Evolutionary conservation across 176 grass and related monocot species (phyloP).

Genomic region (maize (Zea mays)): DNA sequence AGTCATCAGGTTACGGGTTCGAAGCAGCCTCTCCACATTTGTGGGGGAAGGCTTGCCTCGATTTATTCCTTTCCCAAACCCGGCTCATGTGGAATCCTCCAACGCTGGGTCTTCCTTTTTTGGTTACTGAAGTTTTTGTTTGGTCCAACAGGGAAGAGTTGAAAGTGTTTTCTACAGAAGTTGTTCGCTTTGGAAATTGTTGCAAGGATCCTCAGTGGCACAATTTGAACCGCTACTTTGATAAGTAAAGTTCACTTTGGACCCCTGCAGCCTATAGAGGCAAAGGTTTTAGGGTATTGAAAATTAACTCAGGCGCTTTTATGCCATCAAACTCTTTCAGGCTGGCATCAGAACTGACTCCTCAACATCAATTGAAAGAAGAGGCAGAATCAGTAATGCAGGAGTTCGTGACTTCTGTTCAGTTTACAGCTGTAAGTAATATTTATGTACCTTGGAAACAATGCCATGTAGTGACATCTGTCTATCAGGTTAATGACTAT

Average conservation of each 20-base stretch:
- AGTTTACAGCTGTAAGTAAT: slow-evolving; percentile 86
- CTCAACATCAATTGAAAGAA: slow-evolving; percentile 73
- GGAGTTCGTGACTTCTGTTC: slow-evolving; percentile 75
- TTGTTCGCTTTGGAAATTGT: slow-evolving; percentile 94
- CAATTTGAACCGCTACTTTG: slow-evolving; percentile 92
- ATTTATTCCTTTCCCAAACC: too few species aligned
- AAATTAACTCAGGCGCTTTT: slow-evolving; percentile 29
- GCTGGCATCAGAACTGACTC: slow-evolving; percentile 72
- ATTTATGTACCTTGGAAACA: slow-evolving; percentile 26
- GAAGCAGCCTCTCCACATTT: too few species aligned
- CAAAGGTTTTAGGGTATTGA: slow-evolving; percentile 16
- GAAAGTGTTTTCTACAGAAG: slow-evolving; percentile 88
- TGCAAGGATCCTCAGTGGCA: slow-evolving; percentile 99
- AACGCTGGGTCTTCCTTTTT: too few species aligned
- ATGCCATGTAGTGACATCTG: background rate
- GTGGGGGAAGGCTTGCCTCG: too few species aligned
- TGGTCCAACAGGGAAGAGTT: slow-evolving; percentile 78
- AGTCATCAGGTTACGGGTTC: too few species aligned
- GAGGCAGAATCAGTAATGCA: slow-evolving; percentile 80
- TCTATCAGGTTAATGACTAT: slow-evolving; percentile 36
- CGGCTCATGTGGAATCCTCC: too few species aligned
- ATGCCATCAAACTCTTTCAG: slow-evolving; percentile 44
- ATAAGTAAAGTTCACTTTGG: slow-evolving; percentile 65
- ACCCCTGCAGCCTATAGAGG: slow-evolving; percentile 5
- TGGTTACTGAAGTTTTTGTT: slow-evolving; percentile 27